Conservation (phyloP, 2,329 filamentous ascomycete genomes). For the Trichophyton equinum region DNA sequence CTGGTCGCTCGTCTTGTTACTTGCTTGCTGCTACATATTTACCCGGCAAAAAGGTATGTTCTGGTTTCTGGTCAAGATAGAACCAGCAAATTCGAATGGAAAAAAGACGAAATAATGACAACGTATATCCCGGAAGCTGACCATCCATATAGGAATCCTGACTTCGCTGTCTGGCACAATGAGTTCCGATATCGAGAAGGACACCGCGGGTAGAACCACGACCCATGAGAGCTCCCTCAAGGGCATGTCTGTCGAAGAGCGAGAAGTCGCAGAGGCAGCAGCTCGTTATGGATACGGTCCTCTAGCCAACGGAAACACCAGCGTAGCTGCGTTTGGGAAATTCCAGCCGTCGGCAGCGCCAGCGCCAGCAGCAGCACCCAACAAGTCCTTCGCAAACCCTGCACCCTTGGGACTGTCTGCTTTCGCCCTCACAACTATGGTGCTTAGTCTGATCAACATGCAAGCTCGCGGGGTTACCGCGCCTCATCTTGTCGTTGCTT, state of each 20-base stretch:
- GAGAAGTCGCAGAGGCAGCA: conserved; percentile 32
- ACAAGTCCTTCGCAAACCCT: conserved; percentile 64
- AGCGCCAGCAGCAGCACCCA: conserved; percentile 37
- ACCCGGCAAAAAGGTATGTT: neutral
- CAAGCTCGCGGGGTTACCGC: conserved; percentile 45
- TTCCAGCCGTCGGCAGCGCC: conserved; percentile 47
- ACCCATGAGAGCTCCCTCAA: neutral
- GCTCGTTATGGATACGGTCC: conserved; percentile 41
- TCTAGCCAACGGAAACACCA: conserved; percentile 37
- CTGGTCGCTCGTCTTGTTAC: neutral
- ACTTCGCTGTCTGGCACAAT: neutral
- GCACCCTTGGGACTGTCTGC: conserved; percentile 63
- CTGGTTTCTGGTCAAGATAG: neutral
- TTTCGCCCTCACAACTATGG: conserved; percentile 73
- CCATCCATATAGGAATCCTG: neutral
- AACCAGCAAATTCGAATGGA: neutral
- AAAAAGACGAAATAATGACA: neutral
- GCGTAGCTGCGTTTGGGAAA: conserved; percentile 53
- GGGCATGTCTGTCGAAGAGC: conserved; percentile 34
- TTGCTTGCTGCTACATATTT: neutral
- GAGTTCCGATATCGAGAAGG: conserved; percentile 2
- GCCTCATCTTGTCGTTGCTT: conserved; percentile 55
- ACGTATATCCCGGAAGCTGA: neutral
- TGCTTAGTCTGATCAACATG: conserved; percentile 64
- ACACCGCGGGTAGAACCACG: conserved; percentile 24